Percentiles rank a stretch among this genome's conserved stretches.
phyloP scores from a whole-genome alignment of 352 stramenopile species.

The Phytophthora macrochlamydospora region DNA sequence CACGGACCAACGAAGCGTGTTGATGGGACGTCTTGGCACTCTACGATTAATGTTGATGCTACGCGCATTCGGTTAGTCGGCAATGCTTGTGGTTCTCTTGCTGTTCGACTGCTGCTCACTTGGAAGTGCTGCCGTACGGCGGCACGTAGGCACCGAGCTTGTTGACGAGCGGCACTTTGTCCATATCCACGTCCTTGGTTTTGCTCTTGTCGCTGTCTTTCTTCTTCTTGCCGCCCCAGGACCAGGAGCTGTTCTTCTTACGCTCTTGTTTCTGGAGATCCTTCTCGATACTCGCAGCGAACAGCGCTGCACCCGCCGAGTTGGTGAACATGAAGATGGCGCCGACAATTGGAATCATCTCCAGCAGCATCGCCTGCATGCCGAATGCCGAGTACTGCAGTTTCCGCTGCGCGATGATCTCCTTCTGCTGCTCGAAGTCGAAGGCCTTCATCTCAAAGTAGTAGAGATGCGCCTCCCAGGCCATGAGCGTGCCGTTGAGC shows the following conservation, averaged over 20 bases:
- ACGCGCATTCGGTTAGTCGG: no score
- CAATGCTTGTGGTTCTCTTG: no score
- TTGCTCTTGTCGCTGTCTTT: constrained; percentile 16
- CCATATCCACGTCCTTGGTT: constrained; percentile 10
- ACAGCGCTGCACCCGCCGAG: constrained; percentile 55
- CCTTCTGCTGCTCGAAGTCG: constrained; percentile 52
- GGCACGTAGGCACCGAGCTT: constrained; percentile 34
- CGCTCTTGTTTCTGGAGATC: constrained; percentile 32
- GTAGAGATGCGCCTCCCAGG: constrained; percentile 63
- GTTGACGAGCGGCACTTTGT: constrained; percentile 38
- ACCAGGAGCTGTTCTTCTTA: constrained; percentile 24
- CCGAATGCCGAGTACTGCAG: constrained; percentile 60
- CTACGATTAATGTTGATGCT: constrained; percentile 1
- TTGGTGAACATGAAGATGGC: constrained; percentile 70
- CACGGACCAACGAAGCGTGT: background rate
- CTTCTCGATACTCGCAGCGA: constrained; percentile 58
- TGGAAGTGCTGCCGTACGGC: constrained; percentile 35
- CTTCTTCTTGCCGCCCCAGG: constrained; percentile 10
- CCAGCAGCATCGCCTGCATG: constrained; percentile 58
- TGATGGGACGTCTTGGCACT: constrained; percentile 4
- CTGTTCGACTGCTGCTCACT: constrained; percentile 8
- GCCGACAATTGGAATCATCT: constrained; percentile 61
- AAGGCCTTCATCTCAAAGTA: constrained; percentile 68
- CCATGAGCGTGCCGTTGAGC: constrained; percentile 60
- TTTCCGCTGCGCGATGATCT: constrained; percentile 39